Base-by-base conservation (phyloP, 2,329 filamentous ascomycete species). In the Sporothrix phasma region DNA sequence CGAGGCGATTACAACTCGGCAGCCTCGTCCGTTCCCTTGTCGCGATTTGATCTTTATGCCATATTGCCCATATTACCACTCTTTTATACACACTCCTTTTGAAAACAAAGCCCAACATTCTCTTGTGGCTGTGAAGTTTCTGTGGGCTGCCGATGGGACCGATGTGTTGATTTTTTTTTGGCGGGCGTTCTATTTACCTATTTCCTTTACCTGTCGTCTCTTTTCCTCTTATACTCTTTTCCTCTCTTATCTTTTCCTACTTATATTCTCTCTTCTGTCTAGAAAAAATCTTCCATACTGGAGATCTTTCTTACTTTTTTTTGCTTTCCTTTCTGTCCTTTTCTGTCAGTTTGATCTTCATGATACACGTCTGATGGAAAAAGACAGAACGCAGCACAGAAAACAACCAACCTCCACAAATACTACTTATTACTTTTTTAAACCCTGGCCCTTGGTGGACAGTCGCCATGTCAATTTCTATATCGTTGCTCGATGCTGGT, bases 111-210 rank as follows among this genome's bases (percentile, higher is more conserved):
- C 31, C 31, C 26, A n/a, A 19, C 54, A n/a, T n/a, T 8, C 8
- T 24, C 22, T 49, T 24, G 6, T 5, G n/a, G 37, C 15, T 22
- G 26, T 7, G n/a, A n/a, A n/a, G n/a, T 54, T 24, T 43, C 41
- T 29, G 39, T 37, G 39, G 39, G 24, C 54, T 64, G 64, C 64
- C 64, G 64, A 64, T 66, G 64, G 63, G 65, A n/a, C 65, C 58
- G 39, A 61, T 64, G 39, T 60, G 56, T 59, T 43, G 39, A 45
- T 46, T 51, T 34, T 43, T 53, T 53, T 65, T 56, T 62, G 62
- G 56, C 56, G 54, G 64, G 64, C 60, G 61, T 65, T 64, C 46
- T 64, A 46, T 45, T 67, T 62, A 63, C 34, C 8, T 13, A 37
- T 3, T 37, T 37, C 10, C n/a, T n/a, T n/a, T n/a, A n/a, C n/a